Conservation (phyloP, 2,329 filamentous ascomycete genomes). For the Ophiostoma australiae region DNA sequence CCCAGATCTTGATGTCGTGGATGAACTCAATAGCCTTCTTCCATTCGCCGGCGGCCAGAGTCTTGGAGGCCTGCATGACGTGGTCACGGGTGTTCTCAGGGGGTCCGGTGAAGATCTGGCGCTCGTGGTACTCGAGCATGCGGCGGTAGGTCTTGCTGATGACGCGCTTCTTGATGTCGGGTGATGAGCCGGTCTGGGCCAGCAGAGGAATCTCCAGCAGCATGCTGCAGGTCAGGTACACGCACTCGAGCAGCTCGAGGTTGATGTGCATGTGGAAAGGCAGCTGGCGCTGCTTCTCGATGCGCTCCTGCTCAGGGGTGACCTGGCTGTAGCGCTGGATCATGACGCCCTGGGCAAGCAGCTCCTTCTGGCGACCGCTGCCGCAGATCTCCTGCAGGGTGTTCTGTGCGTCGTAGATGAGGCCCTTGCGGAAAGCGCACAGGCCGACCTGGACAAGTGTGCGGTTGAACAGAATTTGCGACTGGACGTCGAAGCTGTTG, state of each 20-base stretch:
- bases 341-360: constrained; percentile 95
- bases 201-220: constrained; percentile 95
- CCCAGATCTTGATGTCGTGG: constrained; percentile 99
- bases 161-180: constrained; percentile 92
- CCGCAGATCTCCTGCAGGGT: constrained; percentile 97
- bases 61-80: constrained; percentile 98
- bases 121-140: constrained; percentile 98
- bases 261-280: constrained; percentile 99
- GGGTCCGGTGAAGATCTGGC: constrained; percentile 96
- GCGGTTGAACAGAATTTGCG: constrained; percentile 97
- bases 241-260: constrained; percentile 93
- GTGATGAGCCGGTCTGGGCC: constrained; percentile 92
- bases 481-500: constrained; percentile 90
- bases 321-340: constrained; percentile 96
- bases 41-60: constrained; percentile 94
- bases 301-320: constrained; percentile 92
- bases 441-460: constrained; percentile 96
- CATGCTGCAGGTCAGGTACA: constrained; percentile 99
- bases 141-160: constrained; percentile 99
- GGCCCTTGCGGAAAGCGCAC: constrained; percentile 93
- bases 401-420: constrained; percentile 96
- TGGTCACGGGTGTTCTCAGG: constrained; percentile 98
- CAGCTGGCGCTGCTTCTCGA: constrained; percentile 94
- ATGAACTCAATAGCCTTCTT: constrained; percentile 93
- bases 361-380: constrained; percentile 94